These are phyloP conservation scores for Lactuca sativa DNA, from an alignment of 129 eudicot species.

Conservation along the genomic window DNA sequence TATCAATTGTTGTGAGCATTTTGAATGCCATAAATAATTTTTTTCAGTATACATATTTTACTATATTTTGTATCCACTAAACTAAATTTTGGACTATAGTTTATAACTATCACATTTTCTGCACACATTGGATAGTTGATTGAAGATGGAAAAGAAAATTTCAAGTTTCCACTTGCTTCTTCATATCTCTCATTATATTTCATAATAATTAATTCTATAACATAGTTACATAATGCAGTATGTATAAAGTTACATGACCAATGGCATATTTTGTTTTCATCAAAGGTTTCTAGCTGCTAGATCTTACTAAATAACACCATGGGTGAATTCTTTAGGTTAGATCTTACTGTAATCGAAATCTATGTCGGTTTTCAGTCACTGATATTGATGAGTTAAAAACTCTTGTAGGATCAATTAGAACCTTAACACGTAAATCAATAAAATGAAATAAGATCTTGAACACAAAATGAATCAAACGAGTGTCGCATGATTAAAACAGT, in stretches of 20 bases:
- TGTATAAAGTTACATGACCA: slow-evolving; percentile 86
- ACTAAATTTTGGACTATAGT: slow-evolving; percentile 52
- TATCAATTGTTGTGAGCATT: too few species aligned
- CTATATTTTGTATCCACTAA: slow-evolving; percentile 34
- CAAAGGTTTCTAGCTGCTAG: slow-evolving; percentile 96
- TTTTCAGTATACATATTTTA: not conserved
- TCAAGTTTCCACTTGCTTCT: slow-evolving; percentile 59
- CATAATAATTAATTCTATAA: not conserved
- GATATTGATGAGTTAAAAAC: too few species aligned
- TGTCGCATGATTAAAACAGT: too few species aligned
- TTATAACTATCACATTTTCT: slow-evolving; percentile 88
- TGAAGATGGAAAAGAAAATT: slow-evolving; percentile 89
- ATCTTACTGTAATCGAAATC: too few species aligned
- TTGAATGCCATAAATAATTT: not conserved
- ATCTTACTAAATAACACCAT: slow-evolving; percentile 96
- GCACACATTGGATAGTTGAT: slow-evolving; percentile 96
- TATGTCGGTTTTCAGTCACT: too few species aligned
- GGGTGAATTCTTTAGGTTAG: too few species aligned
- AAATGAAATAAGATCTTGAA: too few species aligned
- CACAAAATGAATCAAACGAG: too few species aligned
- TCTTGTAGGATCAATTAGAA: too few species aligned
- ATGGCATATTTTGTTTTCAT: slow-evolving; percentile 90
- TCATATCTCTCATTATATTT: not conserved
- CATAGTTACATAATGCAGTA: slow-evolving; percentile 47
- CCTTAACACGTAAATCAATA: too few species aligned